Base-by-base conservation (phyloP, 208 protist genomes). In the Acanthamoeba sp. region DNA sequence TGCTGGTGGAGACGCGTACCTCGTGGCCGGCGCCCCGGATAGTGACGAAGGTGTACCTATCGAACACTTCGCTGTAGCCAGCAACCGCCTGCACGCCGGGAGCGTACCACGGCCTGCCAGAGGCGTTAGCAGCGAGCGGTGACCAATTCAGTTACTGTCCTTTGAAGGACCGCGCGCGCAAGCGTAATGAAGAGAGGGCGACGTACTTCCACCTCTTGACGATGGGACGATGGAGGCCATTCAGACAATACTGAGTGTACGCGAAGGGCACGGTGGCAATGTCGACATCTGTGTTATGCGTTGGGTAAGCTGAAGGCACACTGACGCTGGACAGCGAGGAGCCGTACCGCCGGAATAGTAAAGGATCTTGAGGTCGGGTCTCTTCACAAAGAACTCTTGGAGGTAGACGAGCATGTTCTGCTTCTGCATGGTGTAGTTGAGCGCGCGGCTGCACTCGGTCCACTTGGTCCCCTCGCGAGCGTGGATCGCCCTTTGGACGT, bases 401-500 rank as follows among this genome's bases (percentile, higher is more conserved):
- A 90, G 82, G 38, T 90, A 90, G 57, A 24, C 42, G 48, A 90
- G 82, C 57, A 90, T 90, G 82, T 90, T 66, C 22, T 40, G 50
- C 16, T 90, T 90, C 52, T 69, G 52, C 82, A 32, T 66, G 34
- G 48, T 90, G 50, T 90, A 90, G 82, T 66, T 90, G 50, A 90
- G 48, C 12, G 18, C 38, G 10, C 7, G 5, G 40, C 6, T 48
- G 7, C 71, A 82, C 22, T 52, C 38, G 22, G 38, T 32, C 71
- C 71, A 82, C 38, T 48, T 40, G n/a, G 71, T 82, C 38, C 71
- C 71, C 20, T 50, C 71, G 14, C 73, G 50, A 0, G 93, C 95
- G 69, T 96, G 97, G 16, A 98, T 95, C 34, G 96, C 96, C n/a
- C 92, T 97, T 2, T 96, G 88, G 0, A 96, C 95, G 22, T 96